These are phyloP conservation scores for Wallacemonas collosoma DNA, from an alignment of 208 protist species.

Conservation along the genomic window DNA sequence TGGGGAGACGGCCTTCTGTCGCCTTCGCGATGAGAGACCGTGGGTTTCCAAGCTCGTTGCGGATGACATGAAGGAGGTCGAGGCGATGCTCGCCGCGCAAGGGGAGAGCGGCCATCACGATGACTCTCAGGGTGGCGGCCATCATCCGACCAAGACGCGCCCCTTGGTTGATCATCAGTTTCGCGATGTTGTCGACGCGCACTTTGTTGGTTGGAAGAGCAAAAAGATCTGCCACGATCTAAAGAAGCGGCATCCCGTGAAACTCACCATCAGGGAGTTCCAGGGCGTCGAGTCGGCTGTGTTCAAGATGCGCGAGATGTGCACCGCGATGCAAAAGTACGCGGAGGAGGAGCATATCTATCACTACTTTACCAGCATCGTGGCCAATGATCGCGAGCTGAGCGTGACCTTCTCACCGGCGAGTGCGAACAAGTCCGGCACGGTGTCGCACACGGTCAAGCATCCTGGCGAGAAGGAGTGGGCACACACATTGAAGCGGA, in stretches of 20 bases:
- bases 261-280: constrained; percentile 84
- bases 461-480: constrained; percentile 88
- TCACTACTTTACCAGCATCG: constrained; percentile 84
- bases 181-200: constrained; percentile 84
- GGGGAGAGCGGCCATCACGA: neutral
- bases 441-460: constrained; percentile 45
- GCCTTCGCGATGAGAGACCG: constrained; percentile 67
- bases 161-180: constrained; percentile 76
- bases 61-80: constrained; percentile 56
- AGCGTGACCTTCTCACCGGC: constrained; percentile 72
- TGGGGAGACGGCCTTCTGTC: constrained; percentile 80
- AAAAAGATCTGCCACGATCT: constrained; percentile 87
- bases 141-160: constrained; percentile 22
- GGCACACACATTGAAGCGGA: constrained; percentile 55
- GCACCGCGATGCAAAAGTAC: constrained; percentile 66
- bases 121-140: neutral
- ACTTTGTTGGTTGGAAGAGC: constrained; percentile 89
- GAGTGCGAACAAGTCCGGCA: constrained; percentile 50
- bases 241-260: constrained; percentile 71
- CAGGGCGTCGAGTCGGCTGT: constrained; percentile 69
- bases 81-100: constrained; percentile 22
- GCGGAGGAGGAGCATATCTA: constrained; percentile 60
- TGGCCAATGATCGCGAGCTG: constrained; percentile 73
- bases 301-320: constrained; percentile 84
- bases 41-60: constrained; percentile 64